Evolutionary conservation across 306 rosid species (phyloP).

Genomic region (Medicago lupulina): DNA sequence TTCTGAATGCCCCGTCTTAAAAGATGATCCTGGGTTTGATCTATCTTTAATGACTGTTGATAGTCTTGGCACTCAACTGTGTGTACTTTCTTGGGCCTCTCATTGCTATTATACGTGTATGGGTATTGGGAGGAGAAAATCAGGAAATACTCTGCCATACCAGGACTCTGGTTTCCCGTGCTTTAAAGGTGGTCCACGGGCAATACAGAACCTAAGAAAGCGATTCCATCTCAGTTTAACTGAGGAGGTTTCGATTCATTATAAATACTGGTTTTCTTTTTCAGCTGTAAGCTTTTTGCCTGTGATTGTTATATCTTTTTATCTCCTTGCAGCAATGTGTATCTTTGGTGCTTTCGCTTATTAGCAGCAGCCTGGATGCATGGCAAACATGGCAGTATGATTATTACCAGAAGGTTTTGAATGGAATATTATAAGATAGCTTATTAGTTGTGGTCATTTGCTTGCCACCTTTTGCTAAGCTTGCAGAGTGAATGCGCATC

Average conservation of each 20-base stretch:
- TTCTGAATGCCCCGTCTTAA: constrained; percentile 12
- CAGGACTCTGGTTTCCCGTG: constrained; percentile 97
- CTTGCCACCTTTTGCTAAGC: constrained; percentile 51
- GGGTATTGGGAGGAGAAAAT: constrained; percentile 32
- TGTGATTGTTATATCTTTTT: constrained; percentile 23
- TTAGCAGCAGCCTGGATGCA: constrained; percentile 97
- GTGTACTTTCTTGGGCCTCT: constrained; percentile 17
- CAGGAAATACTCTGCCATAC: constrained; percentile 32
- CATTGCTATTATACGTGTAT: background rate
- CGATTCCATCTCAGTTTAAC: constrained; percentile 93
- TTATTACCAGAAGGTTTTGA: constrained; percentile 93
- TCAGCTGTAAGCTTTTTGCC: background rate
- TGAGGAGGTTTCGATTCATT: constrained; percentile 73
- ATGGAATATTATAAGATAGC: constrained; percentile 83
- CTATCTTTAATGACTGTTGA: constrained; percentile 5
- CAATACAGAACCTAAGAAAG: constrained; percentile 91
- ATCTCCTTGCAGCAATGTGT: constrained; percentile 84
- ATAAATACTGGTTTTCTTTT: constrained; percentile 20
- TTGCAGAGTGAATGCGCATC: constrained; percentile 45
- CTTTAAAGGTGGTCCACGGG: constrained; percentile 92
- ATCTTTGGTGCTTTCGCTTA: constrained; percentile 89
- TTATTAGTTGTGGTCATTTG: constrained; percentile 43
- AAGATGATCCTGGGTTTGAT: constrained; percentile 7
- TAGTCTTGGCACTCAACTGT: constrained; percentile 20
- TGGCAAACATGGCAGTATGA: constrained; percentile 98